phyloP scores from a whole-genome alignment of 192 early-diverging fungal genomes.

The Coemansia sp. region DNA sequence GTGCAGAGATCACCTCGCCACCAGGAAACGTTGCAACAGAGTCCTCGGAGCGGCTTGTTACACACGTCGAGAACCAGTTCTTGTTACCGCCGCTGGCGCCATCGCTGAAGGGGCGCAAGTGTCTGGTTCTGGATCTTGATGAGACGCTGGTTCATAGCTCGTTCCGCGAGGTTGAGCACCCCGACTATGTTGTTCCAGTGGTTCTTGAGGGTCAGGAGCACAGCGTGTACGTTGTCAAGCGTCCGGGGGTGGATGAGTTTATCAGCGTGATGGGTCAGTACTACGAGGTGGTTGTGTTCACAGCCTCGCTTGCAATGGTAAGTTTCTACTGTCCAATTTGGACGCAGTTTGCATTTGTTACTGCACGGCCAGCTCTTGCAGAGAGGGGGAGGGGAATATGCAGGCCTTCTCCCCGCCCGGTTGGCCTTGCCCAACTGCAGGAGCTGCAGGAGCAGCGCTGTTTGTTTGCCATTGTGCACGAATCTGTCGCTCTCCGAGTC shows the following conservation, averaged over 20 bases:
- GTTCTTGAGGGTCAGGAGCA: conserved; percentile 88
- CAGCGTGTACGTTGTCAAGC: conserved; percentile 93
- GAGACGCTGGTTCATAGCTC: conserved; percentile 97
- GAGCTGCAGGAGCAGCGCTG: background rate
- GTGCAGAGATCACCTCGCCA: conserved; percentile 49
- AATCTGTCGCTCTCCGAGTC: background rate
- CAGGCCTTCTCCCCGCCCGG: background rate
- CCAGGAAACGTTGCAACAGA: conserved; percentile 47
- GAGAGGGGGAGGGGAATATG: background rate
- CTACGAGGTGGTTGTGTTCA: conserved; percentile 95
- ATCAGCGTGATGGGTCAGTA: conserved; percentile 79
- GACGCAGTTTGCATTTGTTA: conserved; percentile 6
- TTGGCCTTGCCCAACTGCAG: conserved; percentile 3
- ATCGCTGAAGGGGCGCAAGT: conserved; percentile 75
- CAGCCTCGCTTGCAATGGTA: conserved; percentile 84
- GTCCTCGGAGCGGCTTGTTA: conserved; percentile 53
- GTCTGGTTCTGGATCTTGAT: conserved; percentile 94
- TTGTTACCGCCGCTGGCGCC: conserved; percentile 70
- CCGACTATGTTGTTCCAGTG: conserved; percentile 91
- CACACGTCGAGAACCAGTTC: conserved; percentile 31
- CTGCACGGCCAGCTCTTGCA: background rate
- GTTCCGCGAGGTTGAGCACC: conserved; percentile 72
- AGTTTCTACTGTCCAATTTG: conserved; percentile 16
- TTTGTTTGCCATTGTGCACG: conserved; percentile 1
- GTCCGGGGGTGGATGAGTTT: conserved; percentile 94